phyloP scores from a whole-genome alignment of 208 protist genomes.

The Ichthyophonus hoferi region DNA sequence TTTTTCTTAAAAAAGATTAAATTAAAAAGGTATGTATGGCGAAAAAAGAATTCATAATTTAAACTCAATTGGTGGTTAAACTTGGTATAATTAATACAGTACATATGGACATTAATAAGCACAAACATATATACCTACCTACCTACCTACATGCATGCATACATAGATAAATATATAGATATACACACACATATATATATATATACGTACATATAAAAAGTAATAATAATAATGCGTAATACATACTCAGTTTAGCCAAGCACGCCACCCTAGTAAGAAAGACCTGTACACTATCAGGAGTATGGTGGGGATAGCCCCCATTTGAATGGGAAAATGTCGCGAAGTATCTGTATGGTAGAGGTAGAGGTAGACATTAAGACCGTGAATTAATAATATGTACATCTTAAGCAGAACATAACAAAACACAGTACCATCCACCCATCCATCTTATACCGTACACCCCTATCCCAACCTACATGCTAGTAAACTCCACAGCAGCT shows the following conservation, averaged over 20 bases:
- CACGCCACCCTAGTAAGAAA: not conserved
- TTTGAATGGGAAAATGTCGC: not conserved
- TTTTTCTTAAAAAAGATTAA: too few species aligned
- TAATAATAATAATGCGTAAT: too few species aligned
- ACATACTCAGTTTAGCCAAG: not conserved
- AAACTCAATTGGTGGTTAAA: too few species aligned
- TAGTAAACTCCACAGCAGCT: constrained; percentile 17
- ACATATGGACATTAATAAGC: too few species aligned
- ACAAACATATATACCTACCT: not conserved
- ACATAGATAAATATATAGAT: not conserved
- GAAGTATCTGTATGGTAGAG: too few species aligned
- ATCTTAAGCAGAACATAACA: too few species aligned
- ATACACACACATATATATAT: not conserved
- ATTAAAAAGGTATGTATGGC: too few species aligned
- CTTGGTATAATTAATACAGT: too few species aligned
- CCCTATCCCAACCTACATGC: not conserved
- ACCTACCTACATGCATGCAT: not conserved
- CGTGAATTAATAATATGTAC: too few species aligned
- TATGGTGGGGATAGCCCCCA: not conserved
- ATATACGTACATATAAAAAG: not conserved
- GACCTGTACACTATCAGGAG: not conserved
- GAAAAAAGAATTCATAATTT: too few species aligned
- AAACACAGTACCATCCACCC: not conserved
- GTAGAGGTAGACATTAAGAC: too few species aligned
- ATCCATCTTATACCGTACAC: not conserved